A percentile compares a stretch with the other conserved stretches of the same genome.
Conservation (phyloP, 1,139 yeast species). For the Nematodospora anomalae region DNA sequence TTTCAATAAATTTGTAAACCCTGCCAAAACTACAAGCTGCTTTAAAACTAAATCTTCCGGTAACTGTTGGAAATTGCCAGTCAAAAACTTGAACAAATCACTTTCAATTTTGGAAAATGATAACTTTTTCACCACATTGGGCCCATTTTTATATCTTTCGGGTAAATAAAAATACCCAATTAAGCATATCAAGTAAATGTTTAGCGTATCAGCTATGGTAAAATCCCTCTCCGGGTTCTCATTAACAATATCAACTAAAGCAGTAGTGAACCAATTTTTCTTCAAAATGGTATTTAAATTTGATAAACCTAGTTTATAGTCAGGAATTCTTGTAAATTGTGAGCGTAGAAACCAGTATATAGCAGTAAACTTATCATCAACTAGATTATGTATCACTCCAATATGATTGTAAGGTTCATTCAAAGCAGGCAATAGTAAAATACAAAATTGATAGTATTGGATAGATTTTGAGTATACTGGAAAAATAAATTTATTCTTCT, state of each 20-base stretch:
- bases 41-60: slow-evolving; percentile 15
- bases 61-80: slow-evolving; percentile 12
- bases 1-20: slow-evolving; percentile 20
- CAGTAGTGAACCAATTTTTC: slow-evolving; percentile 32
- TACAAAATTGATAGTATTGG: slow-evolving; percentile 51
- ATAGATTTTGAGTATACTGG: slow-evolving; percentile 36
- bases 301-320: slow-evolving; percentile 40
- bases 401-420: slow-evolving; percentile 68
- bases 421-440: slow-evolving; percentile 58
- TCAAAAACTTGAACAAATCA: slow-evolving; percentile 21
- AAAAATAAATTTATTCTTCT: slow-evolving; percentile 19
- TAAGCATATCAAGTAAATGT: slow-evolving; percentile 27
- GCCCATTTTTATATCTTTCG: slow-evolving; percentile 25
- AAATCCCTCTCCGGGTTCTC: slow-evolving; percentile 9
- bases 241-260: slow-evolving; percentile 19
- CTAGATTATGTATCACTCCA: slow-evolving; percentile 53
- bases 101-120: slow-evolving; percentile 28
- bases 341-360: slow-evolving; percentile 57
- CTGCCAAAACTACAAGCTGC: slow-evolving; percentile 28
- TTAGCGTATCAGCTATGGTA: slow-evolving; percentile 18
- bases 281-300: slow-evolving; percentile 37
- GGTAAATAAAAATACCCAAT: slow-evolving; percentile 33
- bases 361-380: slow-evolving; percentile 36
- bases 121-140: slow-evolving; percentile 25
- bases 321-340: slow-evolving; percentile 51